phyloP scores from a whole-genome alignment of 2,329 filamentous ascomycete genomes.

The Clonostachys rhizophaga region DNA sequence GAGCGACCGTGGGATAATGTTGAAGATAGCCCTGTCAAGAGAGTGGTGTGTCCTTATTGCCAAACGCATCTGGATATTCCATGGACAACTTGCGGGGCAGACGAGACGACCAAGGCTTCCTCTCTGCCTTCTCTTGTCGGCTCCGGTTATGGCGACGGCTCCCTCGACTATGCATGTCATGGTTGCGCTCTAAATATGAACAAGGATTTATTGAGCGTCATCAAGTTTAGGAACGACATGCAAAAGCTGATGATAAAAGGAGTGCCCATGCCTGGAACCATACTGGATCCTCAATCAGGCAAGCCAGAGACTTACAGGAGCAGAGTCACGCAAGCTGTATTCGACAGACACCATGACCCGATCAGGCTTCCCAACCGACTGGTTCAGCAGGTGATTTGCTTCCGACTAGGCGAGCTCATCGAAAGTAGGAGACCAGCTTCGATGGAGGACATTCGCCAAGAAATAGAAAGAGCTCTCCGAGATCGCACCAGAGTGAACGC shows the following conservation, averaged over 20 bases:
- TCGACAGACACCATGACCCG: not conserved
- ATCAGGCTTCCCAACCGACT: not conserved
- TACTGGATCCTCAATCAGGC: conserved; percentile 51
- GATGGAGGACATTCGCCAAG: not conserved
- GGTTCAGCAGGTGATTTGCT: not conserved
- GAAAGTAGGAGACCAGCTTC: not conserved
- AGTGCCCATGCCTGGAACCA: conserved; percentile 62
- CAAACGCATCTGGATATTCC: conserved; percentile 31
- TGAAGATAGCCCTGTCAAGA: conserved; percentile 41
- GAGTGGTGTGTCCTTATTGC: conserved; percentile 53
- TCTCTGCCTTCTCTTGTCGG: conserved; percentile 23
- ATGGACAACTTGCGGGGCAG: conserved; percentile 53
- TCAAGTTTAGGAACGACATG: conserved; percentile 41
- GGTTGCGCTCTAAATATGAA: conserved; percentile 44
- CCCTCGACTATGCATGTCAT: conserved; percentile 44
- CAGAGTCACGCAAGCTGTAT: not conserved
- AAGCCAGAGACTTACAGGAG: conserved; percentile 22
- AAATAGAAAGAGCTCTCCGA: not conserved
- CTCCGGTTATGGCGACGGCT: conserved; percentile 53
- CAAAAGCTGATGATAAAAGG: conserved; percentile 13
- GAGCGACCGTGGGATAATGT: conserved; percentile 54
- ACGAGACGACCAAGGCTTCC: conserved; percentile 12
- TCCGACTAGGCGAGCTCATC: not conserved
- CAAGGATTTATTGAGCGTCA: conserved; percentile 55
- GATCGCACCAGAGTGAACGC: not conserved